Conservation (phyloP, 2,329 filamentous ascomycete species). For the Fusarium buxicola region DNA sequence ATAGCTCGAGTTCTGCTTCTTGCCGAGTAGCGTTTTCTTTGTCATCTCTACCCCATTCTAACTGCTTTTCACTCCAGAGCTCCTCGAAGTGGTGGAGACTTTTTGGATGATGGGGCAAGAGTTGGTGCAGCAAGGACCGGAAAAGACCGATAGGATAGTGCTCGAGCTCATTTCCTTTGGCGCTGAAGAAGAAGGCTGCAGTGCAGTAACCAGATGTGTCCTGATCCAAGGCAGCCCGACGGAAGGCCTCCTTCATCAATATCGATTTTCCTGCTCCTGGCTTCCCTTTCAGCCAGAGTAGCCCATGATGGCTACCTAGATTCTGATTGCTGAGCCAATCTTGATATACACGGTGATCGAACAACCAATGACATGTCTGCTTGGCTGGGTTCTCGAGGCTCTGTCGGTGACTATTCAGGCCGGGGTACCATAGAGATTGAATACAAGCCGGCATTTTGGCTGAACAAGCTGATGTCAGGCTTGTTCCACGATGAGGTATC, state of each 20-base stretch:
- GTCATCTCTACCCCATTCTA: neutral
- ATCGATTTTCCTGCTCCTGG: conserved; percentile 23
- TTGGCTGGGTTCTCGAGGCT: neutral
- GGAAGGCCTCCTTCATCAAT: conserved; percentile 22
- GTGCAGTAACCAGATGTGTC: neutral
- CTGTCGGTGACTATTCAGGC: neutral
- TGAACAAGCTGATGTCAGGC: too few relatives aligned
- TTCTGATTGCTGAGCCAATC: conserved; percentile 2
- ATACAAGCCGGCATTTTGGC: neutral
- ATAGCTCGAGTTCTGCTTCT: conserved; percentile 6
- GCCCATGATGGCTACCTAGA: fast-evolving
- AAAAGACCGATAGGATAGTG: neutral
- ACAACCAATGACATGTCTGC: conserved; percentile 16
- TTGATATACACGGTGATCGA: neutral
- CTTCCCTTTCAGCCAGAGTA: conserved; percentile 22
- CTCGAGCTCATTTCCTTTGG: neutral
- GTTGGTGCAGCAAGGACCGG: conserved; percentile 12
- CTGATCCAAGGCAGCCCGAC: neutral
- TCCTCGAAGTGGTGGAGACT: neutral
- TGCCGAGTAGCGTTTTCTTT: neutral
- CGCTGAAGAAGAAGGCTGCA: conserved; percentile 24
- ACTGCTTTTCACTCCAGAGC: neutral
- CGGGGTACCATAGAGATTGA: conserved; percentile 11
- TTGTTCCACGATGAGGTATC: too few relatives aligned
- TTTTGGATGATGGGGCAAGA: neutral